Conservation (phyloP, 768 basidiomycete species). For the Leccinum fibrillosum region DNA sequence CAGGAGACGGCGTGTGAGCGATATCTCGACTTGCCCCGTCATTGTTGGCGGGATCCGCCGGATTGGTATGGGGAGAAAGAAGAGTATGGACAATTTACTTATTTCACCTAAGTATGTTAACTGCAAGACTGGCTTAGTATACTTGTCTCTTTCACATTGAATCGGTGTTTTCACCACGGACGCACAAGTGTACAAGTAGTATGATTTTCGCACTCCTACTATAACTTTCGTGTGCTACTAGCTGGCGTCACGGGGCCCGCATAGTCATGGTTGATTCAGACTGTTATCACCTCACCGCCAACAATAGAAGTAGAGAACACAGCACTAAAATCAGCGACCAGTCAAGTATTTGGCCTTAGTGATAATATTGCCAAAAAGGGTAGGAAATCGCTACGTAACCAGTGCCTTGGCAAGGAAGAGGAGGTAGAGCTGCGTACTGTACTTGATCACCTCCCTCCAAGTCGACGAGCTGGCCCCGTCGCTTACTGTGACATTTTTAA, state of each 20-base stretch:
- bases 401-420: neutral
- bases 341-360: neutral
- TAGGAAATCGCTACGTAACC: slow-evolving; percentile 10
- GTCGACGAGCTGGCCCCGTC: slow-evolving; percentile 29
- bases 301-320: too few species aligned
- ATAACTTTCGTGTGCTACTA: neutral
- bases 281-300: neutral
- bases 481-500: neutral
- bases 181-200: neutral
- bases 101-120: neutral
- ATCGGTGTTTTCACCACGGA: neutral
- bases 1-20: neutral
- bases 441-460: too few species aligned
- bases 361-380: slow-evolving; percentile 14
- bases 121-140: neutral
- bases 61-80: neutral
- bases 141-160: neutral
- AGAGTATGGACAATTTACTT: neutral
- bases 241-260: too few species aligned
- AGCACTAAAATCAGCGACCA: too few species aligned
- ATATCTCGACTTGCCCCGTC: neutral
- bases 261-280: neutral
- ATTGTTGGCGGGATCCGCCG: neutral
- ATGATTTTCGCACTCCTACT: neutral
- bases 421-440: neutral